phyloP scores from a whole-genome alignment of 805 yeast genomes.

The Hanseniaspora lachancei region DNA sequence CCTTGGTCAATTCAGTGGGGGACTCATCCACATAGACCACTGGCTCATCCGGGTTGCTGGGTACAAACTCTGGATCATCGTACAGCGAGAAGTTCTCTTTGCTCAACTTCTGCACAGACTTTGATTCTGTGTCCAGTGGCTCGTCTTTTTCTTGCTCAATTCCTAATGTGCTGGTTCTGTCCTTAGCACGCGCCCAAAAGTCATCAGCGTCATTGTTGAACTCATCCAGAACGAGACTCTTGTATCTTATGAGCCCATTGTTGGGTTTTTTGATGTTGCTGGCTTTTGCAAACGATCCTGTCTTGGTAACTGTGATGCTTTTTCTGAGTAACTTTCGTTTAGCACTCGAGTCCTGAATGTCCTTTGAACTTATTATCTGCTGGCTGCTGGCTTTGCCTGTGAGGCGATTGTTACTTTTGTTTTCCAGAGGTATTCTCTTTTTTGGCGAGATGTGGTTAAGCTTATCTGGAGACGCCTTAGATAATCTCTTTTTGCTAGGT shows the following conservation, averaged over 20 bases:
- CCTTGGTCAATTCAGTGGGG: background rate
- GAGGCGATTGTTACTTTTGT: background rate
- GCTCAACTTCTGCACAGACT: background rate
- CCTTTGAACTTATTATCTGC: background rate
- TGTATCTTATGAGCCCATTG: constrained; percentile 1
- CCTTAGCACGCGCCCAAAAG: background rate
- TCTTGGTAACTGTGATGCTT: constrained; percentile 7
- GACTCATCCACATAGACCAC: background rate
- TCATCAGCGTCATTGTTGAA: background rate
- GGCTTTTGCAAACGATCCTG: constrained; percentile 1
- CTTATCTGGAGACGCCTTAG: background rate
- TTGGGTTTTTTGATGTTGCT: background rate
- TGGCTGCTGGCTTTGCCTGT: background rate
- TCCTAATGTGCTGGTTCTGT: background rate
- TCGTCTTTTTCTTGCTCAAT: background rate
- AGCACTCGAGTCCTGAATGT: background rate
- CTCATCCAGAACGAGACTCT: constrained; percentile 9
- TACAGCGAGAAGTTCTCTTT: background rate
- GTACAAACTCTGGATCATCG: background rate
- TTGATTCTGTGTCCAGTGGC: background rate
- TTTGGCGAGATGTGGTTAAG: background rate
- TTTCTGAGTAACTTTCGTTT: constrained; percentile 2
- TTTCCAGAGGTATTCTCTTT: constrained; percentile 6
- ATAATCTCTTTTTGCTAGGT: background rate
- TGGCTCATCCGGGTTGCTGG: background rate